Base-by-base conservation (phyloP, 306 rosid genomes). In the Sicyos baderoa region DNA sequence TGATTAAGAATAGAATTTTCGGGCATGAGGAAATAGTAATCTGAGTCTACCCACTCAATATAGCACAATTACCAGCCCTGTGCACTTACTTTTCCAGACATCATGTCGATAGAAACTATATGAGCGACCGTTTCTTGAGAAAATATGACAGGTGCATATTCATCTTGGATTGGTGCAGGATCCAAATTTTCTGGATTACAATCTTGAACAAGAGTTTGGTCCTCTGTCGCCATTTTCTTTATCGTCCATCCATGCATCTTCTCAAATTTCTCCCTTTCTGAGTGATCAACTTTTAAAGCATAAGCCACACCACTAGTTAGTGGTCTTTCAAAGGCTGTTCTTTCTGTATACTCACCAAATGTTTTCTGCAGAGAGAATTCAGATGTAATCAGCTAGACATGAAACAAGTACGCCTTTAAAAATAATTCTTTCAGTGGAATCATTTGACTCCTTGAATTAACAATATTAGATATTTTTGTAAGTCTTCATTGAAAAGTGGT, bases 111-210 rank as follows among this genome's bases (percentile, higher is more conserved):
- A 19, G 98, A 93, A 72, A 93, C 97, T 79, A 93, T 93, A 86
- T 93, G 98, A 63, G 98, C 85, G 71, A 93, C 98, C 10, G 98
- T 93, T 85, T 88, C 98, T 84, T 89, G 98, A 78, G 98, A 93
- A 84, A 93, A 93, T 78, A 89, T 89, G 52, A 89, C 98, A 3
- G 98, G 98, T 45, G 98, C 98, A 81, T 93, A 93, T 89, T 93
- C 97, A 81, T 88, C 96, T 75, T 88, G 89, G 79, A 85, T 73
- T 53, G 98, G 98, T n/a, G 97, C 93, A 45, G 89, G 87, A 69
- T 88, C 95, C 86, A 89, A 80, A 58, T 82, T 88, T 77, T 89
- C 97, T 12, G 98, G 96, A 77, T 86, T 71, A 82, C 96, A 88
- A 78, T 93, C 97, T 83, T 88, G 98, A 70, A 89, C 97, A 19